Evolutionary conservation across 768 basidiomycete species (phyloP).

Genomic region (Termitomyces titanicus): DNA sequence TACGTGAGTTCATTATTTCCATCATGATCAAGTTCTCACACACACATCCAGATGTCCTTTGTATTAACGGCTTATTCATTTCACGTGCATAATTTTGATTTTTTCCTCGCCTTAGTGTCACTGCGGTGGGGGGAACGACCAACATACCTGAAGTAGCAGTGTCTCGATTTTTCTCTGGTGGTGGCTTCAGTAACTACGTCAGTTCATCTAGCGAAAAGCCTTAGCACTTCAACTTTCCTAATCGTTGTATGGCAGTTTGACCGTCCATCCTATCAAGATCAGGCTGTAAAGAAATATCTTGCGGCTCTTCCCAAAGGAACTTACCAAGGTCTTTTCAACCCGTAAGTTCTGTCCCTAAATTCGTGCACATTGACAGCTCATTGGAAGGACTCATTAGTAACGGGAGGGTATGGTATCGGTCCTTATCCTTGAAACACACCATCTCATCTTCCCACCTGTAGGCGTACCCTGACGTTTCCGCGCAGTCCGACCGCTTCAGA

Average conservation of each 20-base stretch:
- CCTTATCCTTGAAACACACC: not conserved
- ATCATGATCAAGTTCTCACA: not conserved
- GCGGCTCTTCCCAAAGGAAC: constrained; percentile 39
- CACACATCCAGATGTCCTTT: constrained; percentile 41
- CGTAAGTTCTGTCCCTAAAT: constrained; percentile 29
- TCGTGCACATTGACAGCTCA: not conserved
- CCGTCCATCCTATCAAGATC: constrained; percentile 52
- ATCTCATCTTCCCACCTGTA: constrained; percentile 13
- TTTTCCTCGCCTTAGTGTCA: constrained; percentile 53
- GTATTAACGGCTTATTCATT: constrained; percentile 26
- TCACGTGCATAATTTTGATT: not conserved
- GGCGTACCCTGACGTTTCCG: constrained; percentile 67
- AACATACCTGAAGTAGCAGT: constrained; percentile 57
- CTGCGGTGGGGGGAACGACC: constrained; percentile 65
- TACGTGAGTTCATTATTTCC: constrained; percentile 25
- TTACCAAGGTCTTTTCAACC: constrained; percentile 59
- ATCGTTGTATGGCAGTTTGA: constrained; percentile 34
- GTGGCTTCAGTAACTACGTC: constrained; percentile 72
- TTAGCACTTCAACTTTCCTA: not conserved
- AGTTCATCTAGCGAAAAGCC: constrained; percentile 17
- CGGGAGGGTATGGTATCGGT: constrained; percentile 45
- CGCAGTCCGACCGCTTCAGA: constrained; percentile 48
- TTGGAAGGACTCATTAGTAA: constrained; percentile 15
- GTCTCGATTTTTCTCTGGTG: constrained; percentile 53
- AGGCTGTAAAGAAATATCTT: constrained; percentile 42